Evolutionary conservation across 371 early-diverging fungal species (phyloP).

Genomic region (Mortierella sp.): DNA sequence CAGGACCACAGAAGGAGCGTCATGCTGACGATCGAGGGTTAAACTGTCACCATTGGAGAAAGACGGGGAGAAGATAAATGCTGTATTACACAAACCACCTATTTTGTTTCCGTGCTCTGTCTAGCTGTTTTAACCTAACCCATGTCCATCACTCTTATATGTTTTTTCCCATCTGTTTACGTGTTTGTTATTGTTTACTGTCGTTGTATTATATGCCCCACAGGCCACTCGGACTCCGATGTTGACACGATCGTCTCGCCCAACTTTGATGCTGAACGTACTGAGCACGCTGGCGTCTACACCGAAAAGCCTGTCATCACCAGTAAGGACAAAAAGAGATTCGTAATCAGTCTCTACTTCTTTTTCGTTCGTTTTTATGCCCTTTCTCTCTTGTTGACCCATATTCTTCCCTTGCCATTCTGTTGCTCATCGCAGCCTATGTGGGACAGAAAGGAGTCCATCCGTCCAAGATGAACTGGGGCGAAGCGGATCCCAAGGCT

Average conservation of each 20-base stretch:
- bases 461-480: slow-evolving; percentile 89
- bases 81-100: slow-evolving; percentile 2
- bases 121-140: background rate
- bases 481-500: slow-evolving; percentile 73
- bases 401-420: background rate
- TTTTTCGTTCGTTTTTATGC: too few relatives aligned
- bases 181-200: too few relatives aligned
- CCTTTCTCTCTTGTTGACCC: background rate
- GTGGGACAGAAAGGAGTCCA: slow-evolving; percentile 88
- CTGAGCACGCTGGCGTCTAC: slow-evolving; percentile 15
- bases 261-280: slow-evolving; percentile 13
- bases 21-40: slow-evolving; percentile 17
- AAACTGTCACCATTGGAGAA: too few relatives aligned
- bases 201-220: background rate
- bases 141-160: background rate
- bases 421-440: slow-evolving; percentile 69
- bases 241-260: slow-evolving; percentile 48
- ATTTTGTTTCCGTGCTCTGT: background rate
- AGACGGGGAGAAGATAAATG: background rate
- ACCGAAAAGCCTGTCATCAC: slow-evolving; percentile 52
- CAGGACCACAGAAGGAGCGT: background rate
- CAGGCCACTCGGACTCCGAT: slow-evolving; percentile 54
- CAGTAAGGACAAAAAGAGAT: slow-evolving; percentile 29
- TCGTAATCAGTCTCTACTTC: background rate
- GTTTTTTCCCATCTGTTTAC: too few relatives aligned